Percentiles rank a stretch among this genome's conserved stretches.
These are phyloP conservation scores for Chytriomyces sp. DNA, from an alignment of 192 early-diverging fungal genomes.

Conservation along the genomic window DNA sequence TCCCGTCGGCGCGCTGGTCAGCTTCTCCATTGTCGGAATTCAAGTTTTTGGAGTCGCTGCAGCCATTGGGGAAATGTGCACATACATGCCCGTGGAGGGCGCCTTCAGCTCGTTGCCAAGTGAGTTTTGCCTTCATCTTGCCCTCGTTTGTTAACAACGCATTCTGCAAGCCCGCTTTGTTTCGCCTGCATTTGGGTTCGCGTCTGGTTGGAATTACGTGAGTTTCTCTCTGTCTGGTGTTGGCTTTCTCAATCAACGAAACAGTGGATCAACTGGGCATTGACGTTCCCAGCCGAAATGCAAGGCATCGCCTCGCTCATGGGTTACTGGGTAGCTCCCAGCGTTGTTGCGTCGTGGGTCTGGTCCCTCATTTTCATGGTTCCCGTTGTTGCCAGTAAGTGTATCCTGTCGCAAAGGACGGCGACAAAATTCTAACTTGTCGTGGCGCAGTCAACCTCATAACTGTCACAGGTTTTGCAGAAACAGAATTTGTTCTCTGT, in stretches of 20 bases:
- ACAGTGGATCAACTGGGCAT: conserved; percentile 39
- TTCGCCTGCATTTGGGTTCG: conserved; percentile 69
- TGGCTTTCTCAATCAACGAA: background rate
- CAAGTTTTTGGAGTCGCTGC: conserved; percentile 47
- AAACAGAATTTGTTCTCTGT: conserved; percentile 77
- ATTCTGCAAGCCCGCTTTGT: conserved; percentile 79
- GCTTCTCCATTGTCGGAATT: conserved; percentile 4
- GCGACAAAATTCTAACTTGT: no score
- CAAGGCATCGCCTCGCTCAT: conserved; percentile 80
- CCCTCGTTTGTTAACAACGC: conserved; percentile 72
- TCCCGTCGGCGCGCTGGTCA: conserved; percentile 1
- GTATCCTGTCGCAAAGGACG: no score
- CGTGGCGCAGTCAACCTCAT: conserved; percentile 45
- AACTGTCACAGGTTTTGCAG: conserved; percentile 61
- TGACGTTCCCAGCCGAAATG: conserved; percentile 65
- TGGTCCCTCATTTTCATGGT: conserved; percentile 61
- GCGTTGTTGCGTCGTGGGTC: conserved; percentile 37
- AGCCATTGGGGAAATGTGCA: conserved; percentile 78
- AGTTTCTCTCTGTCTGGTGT: no score
- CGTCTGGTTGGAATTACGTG: conserved; percentile 36
- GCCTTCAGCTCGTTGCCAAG: conserved; percentile 79
- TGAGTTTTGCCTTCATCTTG: no score
- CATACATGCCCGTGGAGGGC: conserved; percentile 71
- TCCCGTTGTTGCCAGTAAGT: conserved; percentile 62
- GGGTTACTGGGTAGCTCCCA: conserved; percentile 56